Conservation (phyloP, 257 asterid genomes). For the Paraleonurus japonicus region DNA sequence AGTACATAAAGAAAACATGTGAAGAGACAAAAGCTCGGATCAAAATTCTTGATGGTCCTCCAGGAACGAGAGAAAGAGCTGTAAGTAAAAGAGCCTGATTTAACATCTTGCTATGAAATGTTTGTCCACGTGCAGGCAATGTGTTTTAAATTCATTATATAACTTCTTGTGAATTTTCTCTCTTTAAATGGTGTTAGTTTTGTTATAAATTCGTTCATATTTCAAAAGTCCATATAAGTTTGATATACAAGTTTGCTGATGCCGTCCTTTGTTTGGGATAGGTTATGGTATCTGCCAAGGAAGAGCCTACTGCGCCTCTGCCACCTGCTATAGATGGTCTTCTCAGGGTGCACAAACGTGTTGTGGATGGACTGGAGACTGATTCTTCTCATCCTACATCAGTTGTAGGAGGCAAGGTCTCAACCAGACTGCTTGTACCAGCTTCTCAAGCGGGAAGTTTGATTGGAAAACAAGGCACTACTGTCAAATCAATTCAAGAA, state of each 20-base stretch:
- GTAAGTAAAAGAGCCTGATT: constrained; percentile 49
- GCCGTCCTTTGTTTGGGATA: constrained; percentile 25
- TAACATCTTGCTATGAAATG: constrained; percentile 10
- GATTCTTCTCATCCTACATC: constrained; percentile 59
- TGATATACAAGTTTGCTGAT: background rate
- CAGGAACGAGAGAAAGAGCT: constrained; percentile 78
- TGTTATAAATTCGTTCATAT: background rate
- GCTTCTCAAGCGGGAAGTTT: constrained; percentile 28
- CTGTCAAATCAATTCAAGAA: constrained; percentile 61
- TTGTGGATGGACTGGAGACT: constrained; percentile 70
- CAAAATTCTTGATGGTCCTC: constrained; percentile 89
- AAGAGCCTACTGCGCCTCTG: constrained; percentile 75
- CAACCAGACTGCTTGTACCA: constrained; percentile 28
- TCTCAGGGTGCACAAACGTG: constrained; percentile 78
- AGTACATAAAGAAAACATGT: constrained; percentile 72
- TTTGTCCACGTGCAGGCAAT: constrained; percentile 10
- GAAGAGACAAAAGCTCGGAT: constrained; percentile 91
- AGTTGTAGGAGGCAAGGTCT: constrained; percentile 32
- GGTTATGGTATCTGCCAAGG: constrained; percentile 96
- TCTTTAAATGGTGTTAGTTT: background rate
- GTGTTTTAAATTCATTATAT: background rate
- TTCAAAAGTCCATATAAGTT: background rate
- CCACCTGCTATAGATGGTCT: constrained; percentile 96
- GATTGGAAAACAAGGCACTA: constrained; percentile 29
- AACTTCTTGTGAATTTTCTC: background rate